These are phyloP conservation scores for Limtongozyma cylindracea DNA, from an alignment of 805 yeast genomes.

Conservation along the genomic window DNA sequence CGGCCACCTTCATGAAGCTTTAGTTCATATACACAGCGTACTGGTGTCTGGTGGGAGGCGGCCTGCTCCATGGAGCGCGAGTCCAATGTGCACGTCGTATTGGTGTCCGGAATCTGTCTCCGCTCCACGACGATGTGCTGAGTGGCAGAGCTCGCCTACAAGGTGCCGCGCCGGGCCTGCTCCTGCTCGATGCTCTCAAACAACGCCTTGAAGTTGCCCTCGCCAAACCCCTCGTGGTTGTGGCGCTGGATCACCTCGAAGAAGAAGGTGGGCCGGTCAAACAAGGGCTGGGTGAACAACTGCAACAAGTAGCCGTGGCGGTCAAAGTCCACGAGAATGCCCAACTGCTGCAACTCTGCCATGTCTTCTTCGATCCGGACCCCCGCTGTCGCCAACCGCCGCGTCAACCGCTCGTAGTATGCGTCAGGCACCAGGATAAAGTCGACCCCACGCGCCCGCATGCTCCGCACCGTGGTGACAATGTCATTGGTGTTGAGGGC, in stretches of 20 bases:
- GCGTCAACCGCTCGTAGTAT: conserved; percentile 27
- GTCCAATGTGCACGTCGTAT: too few relatives aligned
- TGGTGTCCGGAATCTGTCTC: too few relatives aligned
- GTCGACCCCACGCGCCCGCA: conserved; percentile 40
- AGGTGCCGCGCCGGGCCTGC: conserved; percentile 45
- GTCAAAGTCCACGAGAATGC: conserved; percentile 58
- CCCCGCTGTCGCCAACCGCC: conserved; percentile 16
- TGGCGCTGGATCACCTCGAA: conserved; percentile 61
- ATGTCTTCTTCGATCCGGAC: conserved; percentile 26
- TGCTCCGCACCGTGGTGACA: conserved; percentile 20
- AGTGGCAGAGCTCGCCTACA: conserved; percentile 2
- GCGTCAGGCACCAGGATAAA: conserved; percentile 33
- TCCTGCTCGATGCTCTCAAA: conserved; percentile 66
- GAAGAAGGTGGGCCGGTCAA: conserved; percentile 63
- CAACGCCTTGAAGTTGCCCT: conserved; percentile 66
- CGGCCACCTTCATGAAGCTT: too few relatives aligned
- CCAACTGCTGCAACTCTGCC: conserved; percentile 17
- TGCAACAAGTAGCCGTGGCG: conserved; percentile 31
- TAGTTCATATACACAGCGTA: too few relatives aligned
- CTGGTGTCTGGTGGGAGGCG: too few relatives aligned
- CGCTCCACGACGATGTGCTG: not conserved
- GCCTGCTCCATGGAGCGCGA: too few relatives aligned
- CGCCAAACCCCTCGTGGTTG: conserved; percentile 72
- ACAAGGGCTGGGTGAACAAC: conserved; percentile 51
- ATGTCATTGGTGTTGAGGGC: conserved; percentile 46